Percentiles rank a stretch among this genome's conserved stretches.
Evolutionary conservation across 140 eudicot species (phyloP).

Genomic region (Erigeron philadelphicus): DNA sequence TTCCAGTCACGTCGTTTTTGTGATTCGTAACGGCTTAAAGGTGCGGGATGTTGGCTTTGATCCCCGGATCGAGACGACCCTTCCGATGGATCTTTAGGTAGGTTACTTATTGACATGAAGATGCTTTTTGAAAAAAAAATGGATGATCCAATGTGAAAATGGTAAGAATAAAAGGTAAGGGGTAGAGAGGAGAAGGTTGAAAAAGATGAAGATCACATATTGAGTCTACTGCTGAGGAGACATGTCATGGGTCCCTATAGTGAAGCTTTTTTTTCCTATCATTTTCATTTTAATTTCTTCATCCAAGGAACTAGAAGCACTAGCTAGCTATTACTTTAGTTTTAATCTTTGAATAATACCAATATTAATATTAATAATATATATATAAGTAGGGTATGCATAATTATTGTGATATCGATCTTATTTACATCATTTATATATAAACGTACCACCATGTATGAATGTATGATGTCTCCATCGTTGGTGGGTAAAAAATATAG

Average conservation of each 20-base stretch:
- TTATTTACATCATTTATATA: conserved; percentile 24
- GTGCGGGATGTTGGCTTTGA: conserved; percentile 34
- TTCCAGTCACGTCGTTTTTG: conserved; percentile 89
- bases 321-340: conserved; percentile 35
- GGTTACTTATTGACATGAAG: conserved; percentile 43
- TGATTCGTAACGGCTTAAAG: conserved; percentile 74
- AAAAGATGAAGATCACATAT: conserved; percentile 56
- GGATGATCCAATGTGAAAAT: conserved; percentile 19
- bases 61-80: conserved; percentile 50
- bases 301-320: conserved; percentile 38
- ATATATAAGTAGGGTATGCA: conserved; percentile 33
- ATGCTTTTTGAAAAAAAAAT: conserved; percentile 22
- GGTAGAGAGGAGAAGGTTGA: conserved; percentile 28
- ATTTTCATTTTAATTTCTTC: conserved; percentile 24
- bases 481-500: conserved; percentile 17
- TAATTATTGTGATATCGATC: conserved; percentile 16
- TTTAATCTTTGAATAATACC: conserved; percentile 21
- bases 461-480: conserved; percentile 21
- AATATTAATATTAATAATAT: conserved; percentile 16
- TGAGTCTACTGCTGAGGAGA: conserved; percentile 57
- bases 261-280: conserved; percentile 47
- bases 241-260: conserved; percentile 54
- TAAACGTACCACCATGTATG: conserved; percentile 15
- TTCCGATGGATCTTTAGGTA: conserved; percentile 31
- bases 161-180: conserved; percentile 27